Percentiles rank a stretch among this genome's conserved stretches.
These are phyloP conservation scores for Xylariaceae sp. DNA, from an alignment of 2,329 filamentous ascomycete species.

Conservation along the genomic window DNA sequence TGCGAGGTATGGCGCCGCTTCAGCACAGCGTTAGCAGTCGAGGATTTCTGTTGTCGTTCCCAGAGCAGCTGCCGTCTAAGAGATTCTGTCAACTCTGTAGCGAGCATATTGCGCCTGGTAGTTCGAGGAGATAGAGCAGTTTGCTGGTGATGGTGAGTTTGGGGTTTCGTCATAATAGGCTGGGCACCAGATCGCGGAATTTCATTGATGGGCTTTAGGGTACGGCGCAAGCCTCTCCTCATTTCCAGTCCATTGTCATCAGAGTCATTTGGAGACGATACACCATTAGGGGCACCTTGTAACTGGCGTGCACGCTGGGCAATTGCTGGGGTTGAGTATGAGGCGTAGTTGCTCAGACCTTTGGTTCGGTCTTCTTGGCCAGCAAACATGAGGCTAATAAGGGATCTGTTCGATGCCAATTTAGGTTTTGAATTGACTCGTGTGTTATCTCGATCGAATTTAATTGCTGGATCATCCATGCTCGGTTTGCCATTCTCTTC, in stretches of 20 bases:
- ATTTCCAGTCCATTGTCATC: constrained; percentile 69
- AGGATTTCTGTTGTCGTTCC: constrained; percentile 94
- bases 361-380: constrained; percentile 73
- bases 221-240: constrained; percentile 61
- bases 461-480: constrained; percentile 75
- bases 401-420: constrained; percentile 81
- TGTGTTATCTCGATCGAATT: constrained; percentile 94
- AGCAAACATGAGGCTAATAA: constrained; percentile 88
- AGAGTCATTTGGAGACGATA: constrained; percentile 62
- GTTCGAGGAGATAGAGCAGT: constrained; percentile 87
- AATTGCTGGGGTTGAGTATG: constrained; percentile 73
- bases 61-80: constrained; percentile 89
- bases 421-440: constrained; percentile 88
- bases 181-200: constrained; percentile 71
- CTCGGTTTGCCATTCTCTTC: constrained; percentile 85
- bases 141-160: constrained; percentile 66
- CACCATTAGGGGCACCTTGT: constrained; percentile 51
- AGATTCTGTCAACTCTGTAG: constrained; percentile 91
- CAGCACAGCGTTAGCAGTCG: constrained; percentile 84
- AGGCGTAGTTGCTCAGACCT: constrained; percentile 70
- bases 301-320: constrained; percentile 65
- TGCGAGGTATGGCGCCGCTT: constrained; percentile 91
- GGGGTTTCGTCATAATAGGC: constrained; percentile 77
- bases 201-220: constrained; percentile 63
- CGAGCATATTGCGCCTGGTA: constrained; percentile 92